phyloP scores from a whole-genome alignment of 2,329 filamentous ascomycete genomes.

The Shiraia bambusicola region DNA sequence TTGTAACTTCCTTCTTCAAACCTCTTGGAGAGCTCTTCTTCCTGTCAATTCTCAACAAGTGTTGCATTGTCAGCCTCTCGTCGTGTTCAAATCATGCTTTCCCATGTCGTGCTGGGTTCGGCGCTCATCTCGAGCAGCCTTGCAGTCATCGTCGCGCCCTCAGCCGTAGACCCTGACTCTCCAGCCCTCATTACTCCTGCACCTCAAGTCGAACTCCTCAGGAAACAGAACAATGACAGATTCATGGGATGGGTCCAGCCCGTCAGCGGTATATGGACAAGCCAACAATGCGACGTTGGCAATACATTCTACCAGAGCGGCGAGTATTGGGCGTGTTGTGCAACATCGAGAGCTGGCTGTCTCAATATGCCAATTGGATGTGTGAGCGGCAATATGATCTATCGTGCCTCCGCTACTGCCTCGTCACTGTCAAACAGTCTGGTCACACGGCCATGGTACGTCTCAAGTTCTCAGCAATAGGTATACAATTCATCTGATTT shows the following conservation, averaged over 20 bases:
- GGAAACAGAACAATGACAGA: slow-evolving; percentile 24
- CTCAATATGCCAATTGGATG: slow-evolving; percentile 22
- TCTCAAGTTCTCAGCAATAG: background rate
- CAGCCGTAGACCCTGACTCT: slow-evolving; percentile 8
- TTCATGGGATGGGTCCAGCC: slow-evolving; percentile 28
- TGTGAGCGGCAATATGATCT: slow-evolving; percentile 25
- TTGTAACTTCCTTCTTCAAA: background rate
- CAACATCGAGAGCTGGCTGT: slow-evolving; percentile 21
- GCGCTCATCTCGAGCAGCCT: slow-evolving; percentile 19
- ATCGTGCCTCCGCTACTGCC: slow-evolving; percentile 8
- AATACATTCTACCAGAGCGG: slow-evolving; percentile 22
- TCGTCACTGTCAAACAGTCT: slow-evolving; percentile 8
- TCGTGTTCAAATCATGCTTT: slow-evolving; percentile 8
- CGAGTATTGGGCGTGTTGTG: slow-evolving; percentile 26
- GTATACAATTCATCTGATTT: background rate
- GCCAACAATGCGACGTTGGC: slow-evolving; percentile 18
- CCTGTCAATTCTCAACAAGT: background rate
- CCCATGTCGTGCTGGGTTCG: slow-evolving; percentile 8
- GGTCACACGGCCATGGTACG: slow-evolving; percentile 14
- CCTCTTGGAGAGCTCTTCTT: background rate
- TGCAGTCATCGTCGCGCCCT: slow-evolving; percentile 14
- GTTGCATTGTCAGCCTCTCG: background rate
- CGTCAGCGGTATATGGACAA: slow-evolving; percentile 12
- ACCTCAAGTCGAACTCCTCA: slow-evolving; percentile 24
- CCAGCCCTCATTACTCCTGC: slow-evolving; percentile 30